A percentile compares a stretch with the other conserved stretches of the same genome.
These are phyloP conservation scores for Penicillium canescens DNA, from an alignment of 495 filamentous ascomycete genomes.

Conservation along the genomic window DNA sequence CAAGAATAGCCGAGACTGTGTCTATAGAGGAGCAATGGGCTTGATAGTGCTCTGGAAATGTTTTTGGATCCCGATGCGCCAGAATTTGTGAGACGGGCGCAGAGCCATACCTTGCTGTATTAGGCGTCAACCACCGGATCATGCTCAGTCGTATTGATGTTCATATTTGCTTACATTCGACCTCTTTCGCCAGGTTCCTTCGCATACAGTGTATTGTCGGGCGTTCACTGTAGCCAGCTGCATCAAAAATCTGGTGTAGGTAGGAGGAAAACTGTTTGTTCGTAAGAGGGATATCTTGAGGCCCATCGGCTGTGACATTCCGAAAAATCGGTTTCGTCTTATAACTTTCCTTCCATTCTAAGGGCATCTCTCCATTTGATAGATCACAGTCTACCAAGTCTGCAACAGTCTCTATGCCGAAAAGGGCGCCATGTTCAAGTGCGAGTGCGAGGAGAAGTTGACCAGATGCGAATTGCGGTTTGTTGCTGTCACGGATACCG, in stretches of 20 bases:
- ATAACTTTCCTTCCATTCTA: constrained; percentile 5
- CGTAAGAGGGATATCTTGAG: not conserved
- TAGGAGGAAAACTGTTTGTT: not conserved
- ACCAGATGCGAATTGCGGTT: constrained; percentile 3
- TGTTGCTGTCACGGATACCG: not conserved
- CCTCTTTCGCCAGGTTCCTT: not conserved
- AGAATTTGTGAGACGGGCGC: constrained; percentile 22
- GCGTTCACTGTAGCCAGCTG: not conserved
- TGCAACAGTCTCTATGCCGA: not conserved
- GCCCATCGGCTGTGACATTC: not conserved
- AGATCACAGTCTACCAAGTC: constrained; percentile 4
- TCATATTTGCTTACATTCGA: not conserved
- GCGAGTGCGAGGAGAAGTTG: constrained; percentile 5
- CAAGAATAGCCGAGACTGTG: constrained; percentile 18
- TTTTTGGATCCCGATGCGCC: constrained; percentile 12
- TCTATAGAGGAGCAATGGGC: constrained; percentile 22
- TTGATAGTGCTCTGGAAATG: constrained; percentile 20
- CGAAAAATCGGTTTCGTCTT: not conserved
- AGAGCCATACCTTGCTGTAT: constrained; percentile 22
- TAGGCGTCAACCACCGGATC: too few relatives aligned
- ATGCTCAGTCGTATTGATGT: not conserved
- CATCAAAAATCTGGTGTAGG: not conserved
- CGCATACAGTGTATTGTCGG: not conserved
- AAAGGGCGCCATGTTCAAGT: constrained; percentile 3
- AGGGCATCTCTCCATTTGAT: constrained; percentile 9